phyloP scores from a whole-genome alignment of 192 early-diverging fungal species.

The Nowakowskiella sp. region DNA sequence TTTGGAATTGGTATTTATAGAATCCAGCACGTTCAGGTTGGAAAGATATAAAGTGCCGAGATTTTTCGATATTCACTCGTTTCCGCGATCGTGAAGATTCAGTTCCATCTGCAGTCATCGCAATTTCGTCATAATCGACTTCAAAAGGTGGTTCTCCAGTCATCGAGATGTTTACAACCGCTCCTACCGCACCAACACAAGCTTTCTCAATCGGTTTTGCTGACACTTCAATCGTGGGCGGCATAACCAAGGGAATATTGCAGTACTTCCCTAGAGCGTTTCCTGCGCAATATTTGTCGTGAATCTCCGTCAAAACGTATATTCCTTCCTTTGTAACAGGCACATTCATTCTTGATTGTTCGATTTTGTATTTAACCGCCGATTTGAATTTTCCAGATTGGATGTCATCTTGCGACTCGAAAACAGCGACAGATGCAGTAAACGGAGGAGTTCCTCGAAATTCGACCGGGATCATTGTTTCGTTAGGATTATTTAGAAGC shows the following conservation, averaged over 20 bases:
- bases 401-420: neutral
- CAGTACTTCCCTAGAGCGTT: slow-evolving; percentile 12
- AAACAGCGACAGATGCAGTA: neutral
- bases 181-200: slow-evolving; percentile 42
- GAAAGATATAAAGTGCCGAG: slow-evolving; percentile 3
- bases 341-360: too few species aligned
- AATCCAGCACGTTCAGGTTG: slow-evolving; percentile 10
- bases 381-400: neutral
- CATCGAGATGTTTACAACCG: slow-evolving; percentile 33
- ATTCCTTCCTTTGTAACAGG: slow-evolving; percentile 29
- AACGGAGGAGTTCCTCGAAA: neutral
- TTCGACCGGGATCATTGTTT: neutral
- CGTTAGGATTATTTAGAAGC: neutral
- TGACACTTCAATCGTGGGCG: slow-evolving; percentile 31
- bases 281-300: slow-evolving; percentile 34
- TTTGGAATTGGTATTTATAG: neutral
- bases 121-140: slow-evolving; percentile 28
- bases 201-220: slow-evolving; percentile 28
- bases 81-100: too few species aligned
- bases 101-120: slow-evolving; percentile 2
- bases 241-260: slow-evolving; percentile 22
- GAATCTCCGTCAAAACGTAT: slow-evolving; percentile 26
- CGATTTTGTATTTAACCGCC: neutral
- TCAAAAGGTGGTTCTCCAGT: slow-evolving; percentile 41
- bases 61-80: slow-evolving; percentile 2